Evolutionary conservation across 352 stramenopile genomes (phyloP).

Genomic region (Phytophthora palmivora): DNA sequence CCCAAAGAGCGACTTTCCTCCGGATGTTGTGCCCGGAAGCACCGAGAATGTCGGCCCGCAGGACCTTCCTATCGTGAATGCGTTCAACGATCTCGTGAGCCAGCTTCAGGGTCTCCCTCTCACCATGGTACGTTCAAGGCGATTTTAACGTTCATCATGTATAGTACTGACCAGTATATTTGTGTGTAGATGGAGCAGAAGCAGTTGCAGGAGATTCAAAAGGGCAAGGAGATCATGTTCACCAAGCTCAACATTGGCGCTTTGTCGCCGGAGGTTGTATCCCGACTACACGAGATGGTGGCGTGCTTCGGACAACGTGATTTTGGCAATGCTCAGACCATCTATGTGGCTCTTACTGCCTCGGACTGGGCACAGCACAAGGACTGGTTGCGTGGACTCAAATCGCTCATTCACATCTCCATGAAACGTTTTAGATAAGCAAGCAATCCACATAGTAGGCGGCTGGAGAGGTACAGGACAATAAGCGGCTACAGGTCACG

Average conservation of each 20-base stretch:
- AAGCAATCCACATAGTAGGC: conserved; percentile 13
- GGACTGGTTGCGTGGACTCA: conserved; percentile 98
- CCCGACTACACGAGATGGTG: conserved; percentile 83
- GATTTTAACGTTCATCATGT: not conserved
- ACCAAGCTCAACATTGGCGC: conserved; percentile 88
- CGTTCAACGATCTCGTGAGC: conserved; percentile 81
- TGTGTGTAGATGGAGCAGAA: conserved; percentile 84
- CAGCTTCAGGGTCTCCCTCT: conserved; percentile 77
- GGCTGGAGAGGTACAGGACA: conserved; percentile 13
- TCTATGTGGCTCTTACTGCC: conserved; percentile 93
- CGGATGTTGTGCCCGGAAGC: conserved; percentile 60
- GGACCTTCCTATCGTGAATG: conserved; percentile 81
- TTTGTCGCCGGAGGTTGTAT: conserved; percentile 74
- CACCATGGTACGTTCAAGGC: conserved; percentile 75
- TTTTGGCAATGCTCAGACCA: conserved; percentile 77
- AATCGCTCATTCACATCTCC: conserved; percentile 96
- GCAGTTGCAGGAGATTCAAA: conserved; percentile 86
- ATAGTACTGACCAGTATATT: conserved; percentile 12
- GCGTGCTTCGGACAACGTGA: conserved; percentile 78
- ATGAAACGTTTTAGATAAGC: conserved; percentile 92
- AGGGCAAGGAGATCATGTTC: conserved; percentile 88
- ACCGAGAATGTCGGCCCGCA: conserved; percentile 79
- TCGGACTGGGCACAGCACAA: conserved; percentile 97
- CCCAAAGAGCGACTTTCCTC: conserved; percentile 50
- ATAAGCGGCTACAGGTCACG: conserved; percentile 18